Base-by-base conservation (phyloP, 2,329 filamentous ascomycete species). In the Fulvia fulva region DNA sequence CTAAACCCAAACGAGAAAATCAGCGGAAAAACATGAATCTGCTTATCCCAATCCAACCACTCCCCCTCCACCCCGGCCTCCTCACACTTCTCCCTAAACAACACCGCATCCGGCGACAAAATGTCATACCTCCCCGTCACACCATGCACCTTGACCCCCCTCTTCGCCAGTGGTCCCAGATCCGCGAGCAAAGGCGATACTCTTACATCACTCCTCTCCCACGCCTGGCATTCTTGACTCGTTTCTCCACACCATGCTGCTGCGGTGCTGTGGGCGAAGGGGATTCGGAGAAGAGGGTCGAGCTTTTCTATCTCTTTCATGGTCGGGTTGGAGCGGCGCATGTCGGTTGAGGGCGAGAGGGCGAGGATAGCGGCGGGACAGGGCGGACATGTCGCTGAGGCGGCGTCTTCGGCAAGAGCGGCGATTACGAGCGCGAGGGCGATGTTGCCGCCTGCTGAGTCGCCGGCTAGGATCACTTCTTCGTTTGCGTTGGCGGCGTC, bases 1-100 rank as follows among this genome's bases (percentile, higher is more conserved):
- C 66, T 70, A 25, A 84, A 37, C 0, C 75, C 75, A 61, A 80
- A 83, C 1, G 73, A 70, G 47, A 76, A 78, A 1, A 79, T 77
- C 34, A 85, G 67, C 1, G 80, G 76, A 53, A 84, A 85, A 59
- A 80, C 83, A 68, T 86, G 83, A 80, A 86, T 85, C 70, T 84
- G 80, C 19, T 78, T 78, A 19, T 82, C 77, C 83, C 83, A 86
- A 9, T 82, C 73, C 43, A 86, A 63, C 83, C 83, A 85, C 56
- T 81, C 73, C 0, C 83, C 83, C 1, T 69, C 51, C 0, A 85
- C 75, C 0, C 76, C 75, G 19, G 71, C 66, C 45, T 77, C 67
- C 26, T 73, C 71, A 6, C 77, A 79, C 55, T 74, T 76, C 2
- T 81, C 75, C 5, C 79, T 67, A 51, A 84, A 81, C 0, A 75